Percentiles rank a stretch among this genome's conserved stretches.
phyloP scores from a whole-genome alignment of 2,329 filamentous ascomycete species.

The Neobulgaria alba region DNA sequence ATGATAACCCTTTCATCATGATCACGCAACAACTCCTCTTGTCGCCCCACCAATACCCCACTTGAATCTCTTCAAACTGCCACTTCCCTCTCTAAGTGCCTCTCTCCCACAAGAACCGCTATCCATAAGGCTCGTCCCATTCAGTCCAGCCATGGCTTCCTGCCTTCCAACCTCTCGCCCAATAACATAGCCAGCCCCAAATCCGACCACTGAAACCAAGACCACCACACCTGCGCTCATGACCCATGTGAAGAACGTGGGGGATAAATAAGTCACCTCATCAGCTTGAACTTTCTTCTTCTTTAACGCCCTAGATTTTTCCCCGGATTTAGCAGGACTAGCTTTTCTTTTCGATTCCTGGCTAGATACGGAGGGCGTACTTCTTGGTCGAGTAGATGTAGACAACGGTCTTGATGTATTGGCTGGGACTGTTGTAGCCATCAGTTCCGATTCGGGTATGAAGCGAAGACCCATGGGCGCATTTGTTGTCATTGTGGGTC shows the following conservation, averaged over 20 bases:
- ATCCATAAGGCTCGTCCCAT: constrained; percentile 15
- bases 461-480: constrained; percentile 45
- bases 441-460: constrained; percentile 52
- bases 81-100: constrained; percentile 15
- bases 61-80: constrained; percentile 23
- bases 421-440: constrained; percentile 27
- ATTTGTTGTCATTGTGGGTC: constrained; percentile 10
- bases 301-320: constrained; percentile 38
- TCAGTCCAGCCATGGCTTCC: constrained; percentile 33
- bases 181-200: constrained; percentile 60
- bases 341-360: constrained; percentile 38
- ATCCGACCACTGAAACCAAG: constrained; percentile 58
- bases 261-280: constrained; percentile 39
- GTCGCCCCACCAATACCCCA: constrained; percentile 24
- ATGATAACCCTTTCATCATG: too few species aligned
- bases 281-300: constrained; percentile 35
- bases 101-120: constrained; percentile 21
- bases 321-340: constrained; percentile 15
- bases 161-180: constrained; percentile 58
- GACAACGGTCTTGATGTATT: constrained; percentile 22
- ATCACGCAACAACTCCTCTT: constrained; percentile 21
- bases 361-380: constrained; percentile 13
- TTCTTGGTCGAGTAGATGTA: constrained; percentile 18
- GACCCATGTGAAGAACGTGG: constrained; percentile 54
- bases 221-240: constrained; percentile 60